A percentile compares a stretch with the other conserved stretches of the same genome.
phyloP scores from a whole-genome alignment of 2,329 filamentous ascomycete species.

The Fusarium pseudograminearum region DNA sequence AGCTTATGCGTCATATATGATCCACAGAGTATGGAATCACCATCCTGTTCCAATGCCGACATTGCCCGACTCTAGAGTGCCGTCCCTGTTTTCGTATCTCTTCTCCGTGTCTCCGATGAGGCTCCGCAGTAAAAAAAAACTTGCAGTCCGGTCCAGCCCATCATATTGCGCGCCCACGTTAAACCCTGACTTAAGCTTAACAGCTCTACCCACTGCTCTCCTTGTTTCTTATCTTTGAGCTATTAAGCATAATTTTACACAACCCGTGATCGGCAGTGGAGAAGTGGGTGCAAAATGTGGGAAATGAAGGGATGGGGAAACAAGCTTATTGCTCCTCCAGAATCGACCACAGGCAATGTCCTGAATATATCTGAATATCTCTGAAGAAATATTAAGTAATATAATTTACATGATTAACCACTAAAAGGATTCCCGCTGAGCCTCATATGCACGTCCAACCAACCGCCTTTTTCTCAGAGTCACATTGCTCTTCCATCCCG shows the following conservation, averaged over 20 bases:
- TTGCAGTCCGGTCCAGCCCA: neutral
- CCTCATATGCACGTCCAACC: slow-evolving; percentile 19
- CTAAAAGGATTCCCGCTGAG: slow-evolving; percentile 23
- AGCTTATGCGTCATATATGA: neutral
- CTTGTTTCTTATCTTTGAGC: slow-evolving; percentile 25
- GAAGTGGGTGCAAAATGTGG: slow-evolving; percentile 1
- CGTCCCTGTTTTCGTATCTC: slow-evolving; percentile 17
- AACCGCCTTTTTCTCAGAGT: neutral
- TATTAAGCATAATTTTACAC: slow-evolving; percentile 31
- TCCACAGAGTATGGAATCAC: neutral
- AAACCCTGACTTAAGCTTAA: slow-evolving; percentile 6
- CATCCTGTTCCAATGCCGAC: neutral
- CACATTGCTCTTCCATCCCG: slow-evolving; percentile 2
- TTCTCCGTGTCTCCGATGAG: slow-evolving; percentile 9
- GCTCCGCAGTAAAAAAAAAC: slow-evolving; percentile 10
- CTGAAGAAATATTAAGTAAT: neutral
- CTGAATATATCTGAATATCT: no score
- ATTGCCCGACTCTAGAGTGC: slow-evolving; percentile 5
- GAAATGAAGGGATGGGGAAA: slow-evolving; percentile 13
- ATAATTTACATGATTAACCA: neutral
- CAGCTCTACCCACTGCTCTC: slow-evolving; percentile 3
- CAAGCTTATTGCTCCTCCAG: slow-evolving; percentile 13
- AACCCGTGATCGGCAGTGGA: slow-evolving; percentile 18
- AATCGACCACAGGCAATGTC: no score
- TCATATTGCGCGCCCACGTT: neutral